Base-by-base conservation (phyloP, 1,284 basidiomycete species). In the Amylostereum areolatum region DNA sequence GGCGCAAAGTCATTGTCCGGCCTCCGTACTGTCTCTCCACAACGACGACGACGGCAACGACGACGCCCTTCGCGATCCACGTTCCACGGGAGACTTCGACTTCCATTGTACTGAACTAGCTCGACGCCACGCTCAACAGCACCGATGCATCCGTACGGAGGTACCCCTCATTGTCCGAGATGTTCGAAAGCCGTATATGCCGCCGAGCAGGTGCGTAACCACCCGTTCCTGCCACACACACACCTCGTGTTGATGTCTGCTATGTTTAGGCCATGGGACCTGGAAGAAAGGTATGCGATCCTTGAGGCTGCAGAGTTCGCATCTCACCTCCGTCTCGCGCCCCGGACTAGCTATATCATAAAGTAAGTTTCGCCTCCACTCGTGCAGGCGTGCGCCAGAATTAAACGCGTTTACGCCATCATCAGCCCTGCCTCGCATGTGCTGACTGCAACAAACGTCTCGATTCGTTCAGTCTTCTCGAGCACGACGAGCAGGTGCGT, bases 181-280 rank as follows among this genome's bases (percentile, higher is more conserved):
- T 89, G 86, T 65, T 65, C 63, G 54, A 85, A 81, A 63, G 66
- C 76, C 1, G 88, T 90, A 25, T 91, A 90, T 65, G 85, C 85
- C 53, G 88, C 88, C 51, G 87, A 91, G 64, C 86, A 89, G 77
- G 86, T 81, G 53, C 55, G 76, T 34, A n/a, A 34, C 18, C 34
- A 39, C 28, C 35, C 48, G n/a, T 45, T 32, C 28, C 37, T 18
- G 48, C 36, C 45, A 25, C 9, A 7, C 10, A 8, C 18, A 43
- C 24, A 25, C 33, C 34, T n/a, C n/a, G 47, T 55, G 30, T 50
- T 31, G 25, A 12, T 36, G 39, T 46, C 59, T 54, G 48, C 52
- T 52, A 36, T 32, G 4, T 9, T 25, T 60, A 89, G 85, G 79
- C 79, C 48, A 83, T 90, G 76, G 87, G 88, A 36, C 85, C 85